Conservation (phyloP, 352 stramenopile genomes). For the Poterioochromonas sp. region DNA sequence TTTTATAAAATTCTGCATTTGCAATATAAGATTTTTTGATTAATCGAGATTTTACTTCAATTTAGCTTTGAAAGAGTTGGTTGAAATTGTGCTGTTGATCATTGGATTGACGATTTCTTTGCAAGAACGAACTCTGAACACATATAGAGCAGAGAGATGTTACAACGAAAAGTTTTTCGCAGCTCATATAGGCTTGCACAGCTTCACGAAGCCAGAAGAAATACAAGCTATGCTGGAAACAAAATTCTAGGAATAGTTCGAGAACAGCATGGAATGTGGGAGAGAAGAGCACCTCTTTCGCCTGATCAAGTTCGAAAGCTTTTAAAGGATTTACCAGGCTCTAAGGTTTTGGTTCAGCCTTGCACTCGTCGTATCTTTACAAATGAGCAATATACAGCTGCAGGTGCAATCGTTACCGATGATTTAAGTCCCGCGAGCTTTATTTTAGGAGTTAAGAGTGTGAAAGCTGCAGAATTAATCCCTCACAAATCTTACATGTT, state of each 20-base stretch:
- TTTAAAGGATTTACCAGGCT: slow-evolving; percentile 48
- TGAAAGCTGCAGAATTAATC: slow-evolving; percentile 65
- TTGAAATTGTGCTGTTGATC: too few relatives aligned
- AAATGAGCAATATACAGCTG: slow-evolving; percentile 75
- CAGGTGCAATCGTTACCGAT: slow-evolving; percentile 73
- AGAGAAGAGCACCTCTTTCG: slow-evolving; percentile 78
- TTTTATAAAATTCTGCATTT: too few relatives aligned
- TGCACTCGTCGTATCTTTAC: slow-evolving; percentile 79
- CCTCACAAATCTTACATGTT: slow-evolving; percentile 88
- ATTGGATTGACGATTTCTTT: too few relatives aligned
- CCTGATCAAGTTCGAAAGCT: slow-evolving; percentile 73
- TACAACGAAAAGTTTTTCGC: too few relatives aligned
- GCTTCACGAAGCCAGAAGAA: too few relatives aligned
- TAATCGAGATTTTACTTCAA: too few relatives aligned
- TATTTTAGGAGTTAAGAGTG: slow-evolving; percentile 89
- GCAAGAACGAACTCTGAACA: too few relatives aligned
- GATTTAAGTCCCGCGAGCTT: slow-evolving; percentile 71
- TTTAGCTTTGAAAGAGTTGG: too few relatives aligned
- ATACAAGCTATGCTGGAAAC: too few relatives aligned
- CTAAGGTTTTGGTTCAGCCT: slow-evolving; percentile 80
- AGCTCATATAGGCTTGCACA: too few relatives aligned
- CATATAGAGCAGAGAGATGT: too few relatives aligned
- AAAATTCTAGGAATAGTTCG: slow-evolving; percentile 70
- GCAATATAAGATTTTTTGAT: too few relatives aligned
- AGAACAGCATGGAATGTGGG: slow-evolving; percentile 89